Evolutionary conservation across 2,329 filamentous ascomycete genomes (phyloP).

Genomic region (Colletotrichum sp.): DNA sequence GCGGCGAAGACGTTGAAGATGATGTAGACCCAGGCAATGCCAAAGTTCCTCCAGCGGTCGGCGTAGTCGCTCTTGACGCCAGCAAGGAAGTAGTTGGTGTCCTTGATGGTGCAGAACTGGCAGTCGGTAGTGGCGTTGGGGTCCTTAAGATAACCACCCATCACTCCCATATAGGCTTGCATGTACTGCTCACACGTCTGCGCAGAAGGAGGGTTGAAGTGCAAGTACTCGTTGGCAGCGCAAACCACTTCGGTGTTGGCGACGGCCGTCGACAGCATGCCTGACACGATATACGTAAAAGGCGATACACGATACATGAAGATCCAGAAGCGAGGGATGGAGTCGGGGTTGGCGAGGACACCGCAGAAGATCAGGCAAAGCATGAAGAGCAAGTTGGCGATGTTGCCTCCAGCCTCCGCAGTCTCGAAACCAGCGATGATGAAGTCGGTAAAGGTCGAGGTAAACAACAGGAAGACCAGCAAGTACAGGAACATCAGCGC

Average conservation of each 20-base stretch:
- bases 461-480: conserved; percentile 78
- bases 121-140: conserved; percentile 53
- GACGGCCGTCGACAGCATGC: conserved; percentile 73
- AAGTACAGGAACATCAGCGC: conserved; percentile 81
- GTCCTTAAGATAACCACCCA: conserved; percentile 62
- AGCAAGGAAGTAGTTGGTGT: conserved; percentile 59
- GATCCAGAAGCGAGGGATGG: conserved; percentile 78
- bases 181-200: conserved; percentile 68
- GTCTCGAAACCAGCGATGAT: conserved; percentile 77
- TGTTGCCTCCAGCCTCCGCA: conserved; percentile 76
- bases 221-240: conserved; percentile 70
- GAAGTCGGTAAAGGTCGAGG: conserved; percentile 81
- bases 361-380: conserved; percentile 78
- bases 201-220: conserved; percentile 66
- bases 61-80: conserved; percentile 56
- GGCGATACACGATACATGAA: conserved; percentile 86
- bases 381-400: conserved; percentile 78
- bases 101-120: conserved; percentile 56
- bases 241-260: conserved; percentile 72
- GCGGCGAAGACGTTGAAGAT: conserved; percentile 63
- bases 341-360: conserved; percentile 69
- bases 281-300: conserved; percentile 80
- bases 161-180: conserved; percentile 46
- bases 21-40: conserved; percentile 65
- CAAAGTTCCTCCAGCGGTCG: conserved; percentile 73